These are phyloP conservation scores for Stenogyne calaminthoides DNA, from an alignment of 305 asterid species.

Conservation along the genomic window DNA sequence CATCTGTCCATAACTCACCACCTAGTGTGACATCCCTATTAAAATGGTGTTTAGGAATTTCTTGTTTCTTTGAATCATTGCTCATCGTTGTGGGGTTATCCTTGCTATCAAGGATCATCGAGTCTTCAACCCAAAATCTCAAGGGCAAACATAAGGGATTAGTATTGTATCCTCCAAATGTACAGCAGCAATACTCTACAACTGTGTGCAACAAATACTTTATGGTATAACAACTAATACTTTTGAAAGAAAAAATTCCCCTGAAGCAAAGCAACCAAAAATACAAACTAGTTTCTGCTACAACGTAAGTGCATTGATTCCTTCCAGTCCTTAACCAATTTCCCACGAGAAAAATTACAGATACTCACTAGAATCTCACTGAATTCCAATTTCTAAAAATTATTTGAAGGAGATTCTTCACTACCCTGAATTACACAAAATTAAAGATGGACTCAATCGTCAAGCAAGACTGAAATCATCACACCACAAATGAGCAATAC, in stretches of 20 bases:
- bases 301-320: too few species aligned
- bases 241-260: too few species aligned
- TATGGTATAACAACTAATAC: too few species aligned
- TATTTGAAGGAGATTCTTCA: conserved; percentile 5
- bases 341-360: neutral
- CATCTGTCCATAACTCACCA: conserved; percentile 48
- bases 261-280: too few species aligned
- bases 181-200: too few species aligned
- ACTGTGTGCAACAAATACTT: too few species aligned
- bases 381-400: neutral
- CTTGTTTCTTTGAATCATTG: conserved; percentile 35
- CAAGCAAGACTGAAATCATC: neutral
- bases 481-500: conserved; percentile 5
- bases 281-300: too few species aligned
- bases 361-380: conserved; percentile 1
- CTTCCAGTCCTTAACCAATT: too few species aligned
- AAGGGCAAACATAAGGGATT: neutral
- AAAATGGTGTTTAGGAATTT: conserved; percentile 36
- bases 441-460: conserved; percentile 5
- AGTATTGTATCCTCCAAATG: neutral
- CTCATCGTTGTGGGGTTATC: conserved; percentile 32
- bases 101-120: conserved; percentile 28
- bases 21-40: conserved; percentile 44
- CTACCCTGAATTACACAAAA: neutral
- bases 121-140: conserved; percentile 10